Evolutionary conservation across 768 basidiomycete species (phyloP).

Genomic region (Naganishia onofrii): DNA sequence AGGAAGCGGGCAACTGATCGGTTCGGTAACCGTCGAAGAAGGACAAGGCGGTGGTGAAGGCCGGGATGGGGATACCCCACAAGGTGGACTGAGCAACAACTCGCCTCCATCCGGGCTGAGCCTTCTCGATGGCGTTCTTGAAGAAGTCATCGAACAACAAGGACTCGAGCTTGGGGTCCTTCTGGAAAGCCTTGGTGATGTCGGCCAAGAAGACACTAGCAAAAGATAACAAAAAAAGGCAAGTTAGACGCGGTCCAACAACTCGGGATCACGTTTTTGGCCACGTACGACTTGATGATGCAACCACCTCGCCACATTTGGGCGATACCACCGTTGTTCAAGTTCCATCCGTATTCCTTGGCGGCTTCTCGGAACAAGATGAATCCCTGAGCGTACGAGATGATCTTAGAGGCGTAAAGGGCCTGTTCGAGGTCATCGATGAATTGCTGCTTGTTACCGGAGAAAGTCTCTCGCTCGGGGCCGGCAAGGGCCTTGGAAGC

Average conservation of each 20-base stretch:
- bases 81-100: conserved; percentile 92
- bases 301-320: conserved; percentile 99
- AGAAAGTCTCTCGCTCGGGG: conserved; percentile 88
- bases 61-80: conserved; percentile 96
- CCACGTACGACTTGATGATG: conserved; percentile 83
- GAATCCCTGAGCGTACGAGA: conserved; percentile 99
- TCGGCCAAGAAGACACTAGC: conserved; percentile 79
- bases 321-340: conserved; percentile 97
- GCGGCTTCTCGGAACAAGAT: conserved; percentile 99
- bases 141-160: conserved; percentile 96
- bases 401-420: conserved; percentile 98
- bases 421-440: conserved; percentile 99
- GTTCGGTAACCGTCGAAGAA: conserved; percentile 99
- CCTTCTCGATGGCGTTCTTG: conserved; percentile 77
- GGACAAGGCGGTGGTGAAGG: conserved; percentile 94
- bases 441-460: conserved; percentile 96
- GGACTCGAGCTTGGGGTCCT: conserved; percentile 79
- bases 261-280: too few species aligned
- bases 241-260: neutral
- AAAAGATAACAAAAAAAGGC: conserved; percentile 49
- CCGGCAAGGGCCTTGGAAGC: conserved; percentile 88
- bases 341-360: conserved; percentile 80
- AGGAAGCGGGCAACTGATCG: conserved; percentile 78
- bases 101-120: conserved; percentile 97
- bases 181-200: conserved; percentile 84